These are phyloP conservation scores for Abelmoschus esculentus DNA, from an alignment of 345 rosid genomes.

Conservation along the genomic window DNA sequence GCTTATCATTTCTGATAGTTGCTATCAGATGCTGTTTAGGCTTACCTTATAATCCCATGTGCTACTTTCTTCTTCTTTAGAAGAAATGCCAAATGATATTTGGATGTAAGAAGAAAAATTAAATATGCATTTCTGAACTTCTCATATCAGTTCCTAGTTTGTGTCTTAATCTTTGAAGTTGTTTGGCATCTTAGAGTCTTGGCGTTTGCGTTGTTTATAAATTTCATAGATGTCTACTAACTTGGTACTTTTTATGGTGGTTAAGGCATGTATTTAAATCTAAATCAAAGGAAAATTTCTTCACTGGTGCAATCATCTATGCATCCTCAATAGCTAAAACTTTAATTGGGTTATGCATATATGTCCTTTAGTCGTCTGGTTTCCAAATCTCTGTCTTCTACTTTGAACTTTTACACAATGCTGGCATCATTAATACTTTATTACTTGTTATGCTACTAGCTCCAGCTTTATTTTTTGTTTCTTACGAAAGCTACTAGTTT, in stretches of 20 bases:
- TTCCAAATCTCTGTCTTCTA: not conserved
- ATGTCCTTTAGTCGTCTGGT: not conserved
- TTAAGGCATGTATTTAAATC: not conserved
- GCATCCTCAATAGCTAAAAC: not conserved
- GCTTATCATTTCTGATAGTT: not conserved
- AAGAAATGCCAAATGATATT: not conserved
- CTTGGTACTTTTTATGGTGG: not conserved
- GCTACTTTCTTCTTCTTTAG: not conserved
- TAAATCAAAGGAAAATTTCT: not conserved
- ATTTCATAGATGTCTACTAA: not conserved
- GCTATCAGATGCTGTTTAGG: not conserved
- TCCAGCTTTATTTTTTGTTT: not conserved
- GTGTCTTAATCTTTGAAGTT: not conserved
- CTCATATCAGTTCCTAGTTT: not conserved
- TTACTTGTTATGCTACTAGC: not conserved
- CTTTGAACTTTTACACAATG: not conserved
- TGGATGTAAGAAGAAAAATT: not conserved
- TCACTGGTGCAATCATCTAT: not conserved
- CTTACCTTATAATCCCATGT: not conserved
- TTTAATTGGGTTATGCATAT: conserved; percentile 2
- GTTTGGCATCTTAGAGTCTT: not conserved
- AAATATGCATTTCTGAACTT: not conserved
- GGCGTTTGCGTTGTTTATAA: not conserved
- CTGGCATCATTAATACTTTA: not conserved
- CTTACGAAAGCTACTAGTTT: not conserved